Percentiles rank a stretch among this genome's conserved stretches.
phyloP scores from a whole-genome alignment of 2,329 filamentous ascomycete species.

The Penicillium sp. region DNA sequence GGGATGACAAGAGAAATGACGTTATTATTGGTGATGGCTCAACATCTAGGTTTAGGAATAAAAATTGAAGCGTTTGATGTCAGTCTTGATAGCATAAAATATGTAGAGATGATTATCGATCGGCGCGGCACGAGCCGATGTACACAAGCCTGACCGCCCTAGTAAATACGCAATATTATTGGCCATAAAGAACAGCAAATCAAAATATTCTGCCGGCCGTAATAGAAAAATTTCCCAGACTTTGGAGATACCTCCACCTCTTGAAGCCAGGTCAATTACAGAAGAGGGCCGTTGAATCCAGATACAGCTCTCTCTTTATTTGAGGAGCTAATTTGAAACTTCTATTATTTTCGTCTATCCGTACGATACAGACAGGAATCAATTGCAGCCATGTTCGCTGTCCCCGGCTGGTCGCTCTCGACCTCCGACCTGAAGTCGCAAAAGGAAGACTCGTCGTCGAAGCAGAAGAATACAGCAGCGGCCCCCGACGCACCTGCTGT shows the following conservation, averaged over 20 bases:
- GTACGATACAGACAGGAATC: background rate
- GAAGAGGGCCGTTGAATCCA: background rate
- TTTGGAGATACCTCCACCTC: background rate
- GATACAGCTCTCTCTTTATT: background rate
- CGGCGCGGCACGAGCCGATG: background rate
- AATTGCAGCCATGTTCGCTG: constrained; percentile 66
- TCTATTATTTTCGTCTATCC: background rate
- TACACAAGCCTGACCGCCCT: background rate
- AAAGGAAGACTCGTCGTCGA: constrained; percentile 48
- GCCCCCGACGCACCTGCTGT: constrained; percentile 45
- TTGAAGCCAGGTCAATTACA: background rate
- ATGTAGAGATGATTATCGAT: background rate
- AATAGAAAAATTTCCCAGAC: constrained; percentile 2
- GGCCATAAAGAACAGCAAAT: background rate
- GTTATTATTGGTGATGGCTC: no score
- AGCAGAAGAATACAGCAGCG: constrained; percentile 24
- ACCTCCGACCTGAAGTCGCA: constrained; percentile 69
- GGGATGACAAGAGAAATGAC: no score
- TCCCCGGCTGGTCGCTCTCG: constrained; percentile 86
- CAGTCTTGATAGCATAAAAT: no score
- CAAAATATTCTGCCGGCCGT: constrained; percentile 3
- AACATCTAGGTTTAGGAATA: no score
- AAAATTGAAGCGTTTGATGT: no score
- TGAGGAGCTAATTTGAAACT: no score
- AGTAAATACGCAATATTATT: background rate